Evolutionary conservation across 139 green algal species (phyloP).

Genomic region (Auxenochlorella pyrenoidosa): DNA sequence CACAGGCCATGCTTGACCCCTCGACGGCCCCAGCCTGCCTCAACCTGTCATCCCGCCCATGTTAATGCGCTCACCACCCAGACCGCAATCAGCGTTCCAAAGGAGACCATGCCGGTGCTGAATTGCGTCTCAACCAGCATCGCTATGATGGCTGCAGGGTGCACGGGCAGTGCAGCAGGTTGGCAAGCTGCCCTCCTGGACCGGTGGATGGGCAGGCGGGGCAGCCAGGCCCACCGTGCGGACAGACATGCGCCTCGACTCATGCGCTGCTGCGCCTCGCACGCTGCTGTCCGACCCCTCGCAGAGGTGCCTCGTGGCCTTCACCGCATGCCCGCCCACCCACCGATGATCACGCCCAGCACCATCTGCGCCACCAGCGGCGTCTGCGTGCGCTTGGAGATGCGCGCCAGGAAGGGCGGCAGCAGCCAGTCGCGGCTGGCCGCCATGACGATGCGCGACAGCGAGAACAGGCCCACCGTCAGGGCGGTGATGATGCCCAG

Average conservation of each 20-base stretch:
- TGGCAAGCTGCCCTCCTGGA: no score
- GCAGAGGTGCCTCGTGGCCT: no score
- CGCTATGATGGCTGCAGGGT: slow-evolving; percentile 11
- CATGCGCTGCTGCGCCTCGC: no score
- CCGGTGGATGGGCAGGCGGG: no score
- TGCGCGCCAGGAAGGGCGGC: slow-evolving; percentile 41
- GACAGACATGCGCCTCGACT: no score
- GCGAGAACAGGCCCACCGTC: slow-evolving; percentile 44
- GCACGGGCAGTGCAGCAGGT: no score
- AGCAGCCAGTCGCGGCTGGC: slow-evolving; percentile 47
- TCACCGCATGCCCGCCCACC: no score
- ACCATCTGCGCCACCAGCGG: slow-evolving; percentile 47
- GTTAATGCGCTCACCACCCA: slow-evolving; percentile 19
- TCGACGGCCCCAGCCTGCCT: no score
- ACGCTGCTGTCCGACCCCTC: no score
- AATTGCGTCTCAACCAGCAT: slow-evolving; percentile 28
- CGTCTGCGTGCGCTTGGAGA: slow-evolving; percentile 46
- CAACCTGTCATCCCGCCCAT: no score
- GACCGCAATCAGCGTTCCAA: slow-evolving; percentile 32
- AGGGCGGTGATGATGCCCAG: slow-evolving; percentile 42
- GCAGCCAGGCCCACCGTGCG: no score
- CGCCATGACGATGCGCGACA: slow-evolving; percentile 45
- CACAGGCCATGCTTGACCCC: no score
- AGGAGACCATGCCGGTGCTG: not conserved
- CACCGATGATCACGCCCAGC: slow-evolving; percentile 41